Base-by-base conservation (phyloP, 2,329 filamentous ascomycete species). In the Stemphylium lycopersici region DNA sequence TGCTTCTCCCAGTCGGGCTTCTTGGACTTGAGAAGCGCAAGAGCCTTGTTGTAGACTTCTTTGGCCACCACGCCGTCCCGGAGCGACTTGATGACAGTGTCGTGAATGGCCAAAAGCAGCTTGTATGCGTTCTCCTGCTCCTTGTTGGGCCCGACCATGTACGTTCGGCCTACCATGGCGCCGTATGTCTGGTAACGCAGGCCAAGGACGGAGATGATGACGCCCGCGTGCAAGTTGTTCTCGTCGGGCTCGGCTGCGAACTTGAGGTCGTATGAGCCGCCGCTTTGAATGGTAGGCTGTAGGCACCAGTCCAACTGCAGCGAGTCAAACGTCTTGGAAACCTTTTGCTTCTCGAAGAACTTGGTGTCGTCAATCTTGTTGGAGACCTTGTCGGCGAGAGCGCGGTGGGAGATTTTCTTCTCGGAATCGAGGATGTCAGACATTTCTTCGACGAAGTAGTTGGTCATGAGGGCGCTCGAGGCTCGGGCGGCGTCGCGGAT, bases 361-460 rank as follows among this genome's bases (percentile, higher is more conserved):
- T 96, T 96, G 46, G 85, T 81, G 66, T 99, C 92, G 67, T 98
- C 93, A 52, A 99, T 88, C 79, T 97, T 97, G 69, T 87, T 86
- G 64, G 93, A 87, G 29, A 99, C 89, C 76, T 93, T 95, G 68
- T 91, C 87, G n/a, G 90, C 87, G 6, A 99, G 83, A 2, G 84
- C 83, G 62, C 88, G 90, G 77, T 99, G 95, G 60, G 92, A 95
- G 72, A 98, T 91, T 73, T 96, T 96, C 81, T 96, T 97, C 76
- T 98, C 96, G 64, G 93, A 89, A 71, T 99, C 95, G 56, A 99
- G 86, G 47, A 98, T 89, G 66, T 90, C 89, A 45, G 93, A 96
- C 93, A 99, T 98, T 75, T 97, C 93, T 72, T 99, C 95, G 62
- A 99, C 88, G 75, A 98, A 98, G 77, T 95, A 99, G 55, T 93